These are phyloP conservation scores for Jaapia argillacea DNA, from an alignment of 768 basidiomycete genomes.

Conservation along the genomic window DNA sequence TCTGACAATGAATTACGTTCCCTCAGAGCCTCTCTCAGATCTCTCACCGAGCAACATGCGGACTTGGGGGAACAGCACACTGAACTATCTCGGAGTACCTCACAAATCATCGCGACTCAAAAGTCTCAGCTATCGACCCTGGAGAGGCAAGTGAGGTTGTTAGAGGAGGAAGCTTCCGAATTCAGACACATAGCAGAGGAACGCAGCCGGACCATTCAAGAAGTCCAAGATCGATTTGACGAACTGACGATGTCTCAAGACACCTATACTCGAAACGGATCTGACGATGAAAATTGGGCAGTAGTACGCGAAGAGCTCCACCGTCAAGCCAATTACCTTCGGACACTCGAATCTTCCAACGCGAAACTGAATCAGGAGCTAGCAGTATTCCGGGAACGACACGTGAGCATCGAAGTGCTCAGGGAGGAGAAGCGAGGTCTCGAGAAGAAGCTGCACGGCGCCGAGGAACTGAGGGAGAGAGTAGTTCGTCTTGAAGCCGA, in stretches of 20 bases:
- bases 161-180: constrained; percentile 39
- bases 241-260: constrained; percentile 28
- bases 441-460: constrained; percentile 37
- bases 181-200: constrained; percentile 30
- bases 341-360: constrained; percentile 50
- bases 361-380: constrained; percentile 45
- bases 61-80: constrained; percentile 53
- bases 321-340: constrained; percentile 52
- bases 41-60: constrained; percentile 45
- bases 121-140: constrained; percentile 41
- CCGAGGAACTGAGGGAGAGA: constrained; percentile 46
- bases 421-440: constrained; percentile 64
- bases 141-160: constrained; percentile 30
- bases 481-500: constrained; percentile 54
- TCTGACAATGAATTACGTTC: constrained; percentile 40
- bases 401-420: constrained; percentile 58
- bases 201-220: constrained; percentile 27
- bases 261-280: constrained; percentile 15
- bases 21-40: constrained; percentile 36
- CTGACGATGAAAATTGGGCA: constrained; percentile 46
- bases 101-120: constrained; percentile 40
- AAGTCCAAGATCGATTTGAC: constrained; percentile 39
- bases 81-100: constrained; percentile 33
- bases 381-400: constrained; percentile 37
- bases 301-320: constrained; percentile 62